Evolutionary conservation across 2,329 filamentous ascomycete species (phyloP), one percentile per base, ranked within the genome.

Genomic region (Eurotiales sp.): DNA sequence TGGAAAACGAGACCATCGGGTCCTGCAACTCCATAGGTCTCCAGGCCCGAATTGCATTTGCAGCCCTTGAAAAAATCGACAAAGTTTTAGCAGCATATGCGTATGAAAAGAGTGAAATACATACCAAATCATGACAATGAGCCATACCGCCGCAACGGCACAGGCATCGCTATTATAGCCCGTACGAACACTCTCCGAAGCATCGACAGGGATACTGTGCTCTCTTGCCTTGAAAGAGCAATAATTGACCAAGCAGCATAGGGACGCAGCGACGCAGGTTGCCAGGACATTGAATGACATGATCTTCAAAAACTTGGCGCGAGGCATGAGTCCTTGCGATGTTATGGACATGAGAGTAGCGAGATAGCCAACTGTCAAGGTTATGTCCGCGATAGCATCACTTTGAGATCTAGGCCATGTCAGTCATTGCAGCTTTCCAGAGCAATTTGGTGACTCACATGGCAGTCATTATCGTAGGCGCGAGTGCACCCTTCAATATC

Each of bases 261-360:
- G 60, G 11, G 80, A 83, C 0, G 80, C 69, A 1, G 79, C 85
- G 4, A 86, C 45, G 55, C 82, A 83, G 29, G 82, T 72, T 17
- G 77, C 75, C 10, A 82, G 40, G 4, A 85, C 42, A 56, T 86
- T 86, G 52, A 88, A 71, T 1, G 84, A 61, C 68, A 88, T 74
- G 22, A 80, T 87, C 66, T 90, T 86, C 3, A 89, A 65, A 60
- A 86, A 89, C 59, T 88, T 90, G 14, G 84, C 85, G 41, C 87
- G 74, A 0, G 87, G 86, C 70, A 87, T 77, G 51, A 88, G 8
- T 1, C 8, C 21, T 8, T n/a, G 25, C 25, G 25, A 27, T 27
- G 25, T 27, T 27, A 27, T 10, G 25, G 25, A 27, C 25, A 27
- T 27, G 5, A 27, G 10, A 10, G 25, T 10, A 10, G 25, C 25